Base-by-base conservation (phyloP, 192 early-diverging fungal species). In the Entomortierella chlamydospora region DNA sequence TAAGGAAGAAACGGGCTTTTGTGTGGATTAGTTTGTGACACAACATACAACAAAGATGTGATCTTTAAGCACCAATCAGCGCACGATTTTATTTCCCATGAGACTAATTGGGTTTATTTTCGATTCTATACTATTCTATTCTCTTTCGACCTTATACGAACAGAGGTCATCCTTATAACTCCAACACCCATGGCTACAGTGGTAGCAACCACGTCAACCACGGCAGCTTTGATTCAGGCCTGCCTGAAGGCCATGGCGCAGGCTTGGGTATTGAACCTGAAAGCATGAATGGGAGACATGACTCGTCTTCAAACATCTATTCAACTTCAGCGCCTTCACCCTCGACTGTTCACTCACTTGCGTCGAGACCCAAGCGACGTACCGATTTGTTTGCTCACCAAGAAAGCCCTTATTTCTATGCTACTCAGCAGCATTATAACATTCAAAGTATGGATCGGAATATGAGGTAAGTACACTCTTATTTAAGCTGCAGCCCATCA, bases 371-470 rank as follows among this genome's bases (percentile, higher is more conserved):
- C 22, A 74, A 82, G 56, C 64, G 72, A 28, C 63, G 68, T 4
- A 68, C 64, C 4, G 73, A 85, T 11, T 65, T 82, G 39, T 73
- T 88, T 57, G 64, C 83, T 2, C 82, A 85, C 41, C 84, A 88
- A 52, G 83, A 88, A 17, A 88, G 87, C 17, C 92, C 92, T 4
- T 92, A 91, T 57, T 96, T 96, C 61, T 86, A 81, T 42, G 69
- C 83, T 4, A 90, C 91, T 13, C 84, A 86, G 54, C 93, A 95
- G 49, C 59, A 84, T 23, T 79, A 84, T 53, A 87, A 87, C 30
- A 61, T 96, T 2, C 86, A 82, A 73, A 91, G 86, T 56, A 83
- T 87, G 47, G 91, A 93, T 60, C 81, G 83, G 61, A 64, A 85
- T 2, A 83, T 78, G 68, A 77, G 81, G 87, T 88, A 81, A 64